Evolutionary conservation across 192 early-diverging fungal species (phyloP).

Genomic region (Entomortierella lignicola): DNA sequence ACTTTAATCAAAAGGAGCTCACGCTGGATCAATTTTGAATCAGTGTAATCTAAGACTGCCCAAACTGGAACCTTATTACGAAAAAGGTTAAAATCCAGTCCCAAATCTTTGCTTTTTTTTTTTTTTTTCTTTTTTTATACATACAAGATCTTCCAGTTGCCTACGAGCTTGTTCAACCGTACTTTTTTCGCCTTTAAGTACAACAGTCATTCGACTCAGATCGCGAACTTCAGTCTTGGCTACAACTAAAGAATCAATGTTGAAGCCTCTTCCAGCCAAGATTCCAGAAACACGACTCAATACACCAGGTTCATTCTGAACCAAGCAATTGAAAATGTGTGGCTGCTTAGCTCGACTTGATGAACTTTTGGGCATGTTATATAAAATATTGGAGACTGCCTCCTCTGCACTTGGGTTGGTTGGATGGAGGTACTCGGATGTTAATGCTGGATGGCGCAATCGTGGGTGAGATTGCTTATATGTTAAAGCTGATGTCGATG

Average conservation of each 20-base stretch:
- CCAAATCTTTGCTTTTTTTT: no score
- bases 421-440: constrained; percentile 34
- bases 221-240: constrained; percentile 94
- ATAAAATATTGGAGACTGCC: constrained; percentile 94
- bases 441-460: constrained; percentile 29
- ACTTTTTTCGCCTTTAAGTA: constrained; percentile 83
- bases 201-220: constrained; percentile 94
- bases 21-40: constrained; percentile 86
- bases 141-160: constrained; percentile 95
- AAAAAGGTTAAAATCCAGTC: background rate
- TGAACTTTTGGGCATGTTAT: constrained; percentile 79
- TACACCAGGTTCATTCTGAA: constrained; percentile 89
- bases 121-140: background rate
- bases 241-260: constrained; percentile 97
- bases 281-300: constrained; percentile 85
- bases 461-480: constrained; percentile 54
- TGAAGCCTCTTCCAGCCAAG: constrained; percentile 94
- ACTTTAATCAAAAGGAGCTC: constrained; percentile 95
- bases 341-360: constrained; percentile 66
- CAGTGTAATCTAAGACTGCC: constrained; percentile 97
- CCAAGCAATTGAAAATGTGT: constrained; percentile 95
- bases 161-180: constrained; percentile 91
- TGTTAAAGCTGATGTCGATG: constrained; percentile 13
- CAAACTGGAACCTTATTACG: constrained; percentile 83
- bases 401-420: constrained; percentile 81